Evolutionary conservation across 768 basidiomycete genomes (phyloP).

Genomic region (Lanmaoa rubissima): DNA sequence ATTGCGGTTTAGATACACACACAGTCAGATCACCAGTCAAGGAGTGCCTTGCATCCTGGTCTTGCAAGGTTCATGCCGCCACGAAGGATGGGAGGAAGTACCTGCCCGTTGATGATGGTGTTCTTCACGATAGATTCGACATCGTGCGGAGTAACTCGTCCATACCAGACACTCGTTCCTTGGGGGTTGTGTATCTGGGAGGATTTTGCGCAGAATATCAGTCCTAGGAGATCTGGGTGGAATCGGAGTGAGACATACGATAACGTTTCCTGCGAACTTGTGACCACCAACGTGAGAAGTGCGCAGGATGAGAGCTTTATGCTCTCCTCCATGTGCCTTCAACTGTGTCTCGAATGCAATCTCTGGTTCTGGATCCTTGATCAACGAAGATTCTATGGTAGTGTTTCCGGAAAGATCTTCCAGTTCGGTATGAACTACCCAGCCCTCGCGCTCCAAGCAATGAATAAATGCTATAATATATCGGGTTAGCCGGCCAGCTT

Average conservation of each 20-base stretch:
- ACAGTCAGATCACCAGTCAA: constrained; percentile 61
- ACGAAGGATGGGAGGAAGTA: constrained; percentile 82
- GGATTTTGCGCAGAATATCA: neutral
- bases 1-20: neutral
- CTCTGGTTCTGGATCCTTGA: constrained; percentile 42
- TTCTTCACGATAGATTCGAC: constrained; percentile 82
- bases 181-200: constrained; percentile 80
- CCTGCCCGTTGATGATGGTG: constrained; percentile 81
- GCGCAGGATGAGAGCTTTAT: constrained; percentile 78
- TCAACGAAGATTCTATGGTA: constrained; percentile 25
- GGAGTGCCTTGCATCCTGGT: constrained; percentile 63
- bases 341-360: constrained; percentile 47
- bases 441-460: constrained; percentile 63
- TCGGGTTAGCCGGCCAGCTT: constrained; percentile 2
- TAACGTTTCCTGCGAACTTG: constrained; percentile 87
- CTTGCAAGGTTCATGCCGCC: constrained; percentile 79
- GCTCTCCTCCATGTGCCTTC: constrained; percentile 48
- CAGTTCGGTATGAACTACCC: constrained; percentile 73
- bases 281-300: constrained; percentile 94
- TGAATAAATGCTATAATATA: constrained; percentile 52
- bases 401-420: constrained; percentile 48
- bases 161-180: constrained; percentile 90
- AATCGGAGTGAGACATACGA: constrained; percentile 52
- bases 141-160: constrained; percentile 88
- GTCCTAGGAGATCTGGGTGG: neutral